Evolutionary conservation across 2,329 filamentous ascomycete species (phyloP).

Genomic region (Alternaria sp.): DNA sequence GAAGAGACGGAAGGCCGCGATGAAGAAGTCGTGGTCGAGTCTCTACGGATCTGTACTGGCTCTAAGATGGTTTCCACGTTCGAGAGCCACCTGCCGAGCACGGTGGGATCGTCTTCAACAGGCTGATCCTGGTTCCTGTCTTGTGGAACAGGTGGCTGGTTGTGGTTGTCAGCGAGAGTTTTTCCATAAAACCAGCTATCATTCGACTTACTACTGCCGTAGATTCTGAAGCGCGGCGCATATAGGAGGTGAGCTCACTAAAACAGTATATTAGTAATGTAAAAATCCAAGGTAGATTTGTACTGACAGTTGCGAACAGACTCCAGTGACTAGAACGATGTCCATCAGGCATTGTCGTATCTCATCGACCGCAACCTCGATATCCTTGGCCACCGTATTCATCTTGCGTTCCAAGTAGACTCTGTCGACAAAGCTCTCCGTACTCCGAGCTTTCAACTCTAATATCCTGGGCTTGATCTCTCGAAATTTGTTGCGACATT

Average conservation of each 20-base stretch:
- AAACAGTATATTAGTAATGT: not conserved
- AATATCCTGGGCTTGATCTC: conserved; percentile 14
- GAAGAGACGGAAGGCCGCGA: conserved; percentile 19
- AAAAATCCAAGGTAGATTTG: accelerated
- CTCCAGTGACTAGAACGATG: not conserved
- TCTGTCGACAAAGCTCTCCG: conserved; percentile 21
- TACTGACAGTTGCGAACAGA: not conserved
- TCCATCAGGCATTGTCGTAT: conserved; percentile 19
- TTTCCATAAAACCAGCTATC: not conserved
- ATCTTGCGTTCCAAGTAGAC: conserved; percentile 14
- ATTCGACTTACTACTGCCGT: not conserved
- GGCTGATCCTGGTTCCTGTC: not conserved
- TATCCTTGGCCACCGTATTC: conserved; percentile 18
- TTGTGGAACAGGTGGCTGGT: not conserved
- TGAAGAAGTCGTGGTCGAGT: conserved; percentile 7
- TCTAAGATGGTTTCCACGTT: conserved; percentile 19
- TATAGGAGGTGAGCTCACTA: not conserved
- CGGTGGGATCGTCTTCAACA: not conserved
- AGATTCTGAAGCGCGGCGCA: not conserved
- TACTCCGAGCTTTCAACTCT: conserved; percentile 15
- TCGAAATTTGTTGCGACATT: conserved; percentile 12
- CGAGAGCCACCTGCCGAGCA: conserved; percentile 11
- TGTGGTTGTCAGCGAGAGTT: not conserved
- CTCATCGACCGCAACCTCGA: conserved; percentile 22
- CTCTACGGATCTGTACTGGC: not conserved